Percentiles rank a stretch among this genome's conserved stretches.
Conservation (phyloP, 768 basidiomycete genomes). For the Tubosaeta sp. region DNA sequence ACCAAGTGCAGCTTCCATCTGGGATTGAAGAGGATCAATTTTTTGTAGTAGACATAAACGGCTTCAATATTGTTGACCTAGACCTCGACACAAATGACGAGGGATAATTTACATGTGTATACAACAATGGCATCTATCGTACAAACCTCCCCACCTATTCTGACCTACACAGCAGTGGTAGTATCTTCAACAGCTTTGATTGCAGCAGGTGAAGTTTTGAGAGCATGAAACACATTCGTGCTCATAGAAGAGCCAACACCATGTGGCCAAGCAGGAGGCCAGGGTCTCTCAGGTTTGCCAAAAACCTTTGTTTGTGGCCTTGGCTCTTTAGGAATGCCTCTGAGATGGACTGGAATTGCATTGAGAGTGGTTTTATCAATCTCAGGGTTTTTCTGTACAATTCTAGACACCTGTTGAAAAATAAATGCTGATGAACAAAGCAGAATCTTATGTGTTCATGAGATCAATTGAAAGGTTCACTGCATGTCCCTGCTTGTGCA, state of each 20-base stretch:
- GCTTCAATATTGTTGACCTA: background rate
- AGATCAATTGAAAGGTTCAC: no score
- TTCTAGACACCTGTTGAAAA: no score
- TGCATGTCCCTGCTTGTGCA: background rate
- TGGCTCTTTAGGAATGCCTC: no score
- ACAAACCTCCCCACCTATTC: background rate
- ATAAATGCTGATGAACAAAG: no score
- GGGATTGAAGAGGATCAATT: background rate
- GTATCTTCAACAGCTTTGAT: background rate
- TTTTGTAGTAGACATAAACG: background rate
- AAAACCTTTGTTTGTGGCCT: no score
- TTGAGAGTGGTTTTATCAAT: no score
- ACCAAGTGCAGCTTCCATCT: background rate
- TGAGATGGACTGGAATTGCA: no score
- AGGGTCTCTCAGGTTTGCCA: no score
- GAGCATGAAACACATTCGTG: background rate
- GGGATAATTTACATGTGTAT: background rate
- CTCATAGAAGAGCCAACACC: background rate
- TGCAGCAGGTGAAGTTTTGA: background rate
- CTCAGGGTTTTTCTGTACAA: no score
- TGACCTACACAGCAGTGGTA: background rate
- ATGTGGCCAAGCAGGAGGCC: background rate
- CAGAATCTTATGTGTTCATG: no score
- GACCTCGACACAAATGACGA: background rate
- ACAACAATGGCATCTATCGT: background rate